Conservation (phyloP, 2,329 filamentous ascomycete species). For the Ophiostoma novo-ulmi region DNA sequence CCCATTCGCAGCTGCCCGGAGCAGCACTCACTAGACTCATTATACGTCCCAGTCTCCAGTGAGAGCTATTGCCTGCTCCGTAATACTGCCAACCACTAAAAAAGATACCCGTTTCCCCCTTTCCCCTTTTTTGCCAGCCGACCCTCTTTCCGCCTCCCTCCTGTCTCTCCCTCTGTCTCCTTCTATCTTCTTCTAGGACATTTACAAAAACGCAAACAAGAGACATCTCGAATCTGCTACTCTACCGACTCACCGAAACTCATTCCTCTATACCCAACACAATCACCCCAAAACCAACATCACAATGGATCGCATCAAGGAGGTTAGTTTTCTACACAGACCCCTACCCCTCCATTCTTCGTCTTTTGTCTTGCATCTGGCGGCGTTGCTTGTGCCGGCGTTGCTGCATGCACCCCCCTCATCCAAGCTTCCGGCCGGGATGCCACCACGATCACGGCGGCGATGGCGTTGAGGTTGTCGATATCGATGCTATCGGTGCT, state of each 20-base stretch:
- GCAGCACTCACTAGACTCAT: background rate
- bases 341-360: slow-evolving; percentile 3
- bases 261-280: background rate
- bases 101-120: slow-evolving; percentile 18
- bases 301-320: slow-evolving; percentile 84
- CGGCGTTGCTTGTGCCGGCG: background rate
- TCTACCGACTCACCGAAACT: slow-evolving; percentile 6
- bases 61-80: background rate
- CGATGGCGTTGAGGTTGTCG: background rate
- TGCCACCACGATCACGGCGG: background rate
- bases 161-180: slow-evolving; percentile 12
- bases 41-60: background rate
- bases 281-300: slow-evolving; percentile 20
- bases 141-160: slow-evolving; percentile 17
- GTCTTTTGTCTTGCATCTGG: slow-evolving; percentile 17
- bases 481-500: background rate
- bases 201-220: background rate
- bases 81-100: slow-evolving; percentile 6
- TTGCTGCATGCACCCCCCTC: slow-evolving; percentile 3
- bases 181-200: background rate
- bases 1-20: slow-evolving; percentile 8
- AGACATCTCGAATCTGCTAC: slow-evolving; percentile 12
- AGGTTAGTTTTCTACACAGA: slow-evolving; percentile 53
- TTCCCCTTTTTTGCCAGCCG: slow-evolving; percentile 15
- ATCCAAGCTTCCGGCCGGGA: background rate